A percentile compares a stretch with the other conserved stretches of the same genome.
phyloP scores from a whole-genome alignment of 1,284 basidiomycete species.

The Ganoderma lingzhi region DNA sequence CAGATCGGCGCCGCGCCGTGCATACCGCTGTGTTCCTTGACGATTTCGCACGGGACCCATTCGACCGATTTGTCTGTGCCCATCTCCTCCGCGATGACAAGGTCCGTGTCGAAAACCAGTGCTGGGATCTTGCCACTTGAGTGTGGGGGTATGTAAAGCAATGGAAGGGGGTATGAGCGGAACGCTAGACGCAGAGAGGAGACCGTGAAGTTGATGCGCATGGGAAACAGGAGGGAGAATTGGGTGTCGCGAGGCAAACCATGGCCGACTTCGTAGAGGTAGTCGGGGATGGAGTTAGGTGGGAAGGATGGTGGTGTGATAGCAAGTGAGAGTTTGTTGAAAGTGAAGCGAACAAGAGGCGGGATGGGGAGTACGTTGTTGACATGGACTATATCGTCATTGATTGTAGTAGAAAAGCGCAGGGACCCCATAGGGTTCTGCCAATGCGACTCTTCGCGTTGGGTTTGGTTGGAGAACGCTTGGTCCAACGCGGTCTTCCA shows the following conservation, averaged over 20 bases:
- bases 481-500: slow-evolving; percentile 60
- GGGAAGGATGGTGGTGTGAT: slow-evolving; percentile 74
- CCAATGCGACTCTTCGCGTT: slow-evolving; percentile 29
- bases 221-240: slow-evolving; percentile 86
- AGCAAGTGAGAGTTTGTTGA: slow-evolving; percentile 67
- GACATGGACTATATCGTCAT: slow-evolving; percentile 45
- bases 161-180: slow-evolving; percentile 84
- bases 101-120: slow-evolving; percentile 78
- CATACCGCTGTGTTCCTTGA: slow-evolving; percentile 61
- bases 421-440: slow-evolving; percentile 26
- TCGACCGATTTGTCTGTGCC: slow-evolving; percentile 76
- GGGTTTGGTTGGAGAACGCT: slow-evolving; percentile 28
- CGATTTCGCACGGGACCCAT: slow-evolving; percentile 74
- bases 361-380: slow-evolving; percentile 55
- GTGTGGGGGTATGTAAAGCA: slow-evolving; percentile 66
- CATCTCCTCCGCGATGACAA: slow-evolving; percentile 93
- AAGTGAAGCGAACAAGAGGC: slow-evolving; percentile 78
- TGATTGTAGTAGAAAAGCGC: slow-evolving; percentile 19
- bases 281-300: slow-evolving; percentile 66
- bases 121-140: slow-evolving; percentile 50
- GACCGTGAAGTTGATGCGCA: slow-evolving; percentile 81
- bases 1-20: slow-evolving; percentile 64
- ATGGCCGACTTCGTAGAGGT: slow-evolving; percentile 74
- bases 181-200: slow-evolving; percentile 70
- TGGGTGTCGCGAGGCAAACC: slow-evolving; percentile 76